These are phyloP conservation scores for Triticum timopheevii DNA, from an alignment of 176 grass and related monocot genomes.

Conservation along the genomic window DNA sequence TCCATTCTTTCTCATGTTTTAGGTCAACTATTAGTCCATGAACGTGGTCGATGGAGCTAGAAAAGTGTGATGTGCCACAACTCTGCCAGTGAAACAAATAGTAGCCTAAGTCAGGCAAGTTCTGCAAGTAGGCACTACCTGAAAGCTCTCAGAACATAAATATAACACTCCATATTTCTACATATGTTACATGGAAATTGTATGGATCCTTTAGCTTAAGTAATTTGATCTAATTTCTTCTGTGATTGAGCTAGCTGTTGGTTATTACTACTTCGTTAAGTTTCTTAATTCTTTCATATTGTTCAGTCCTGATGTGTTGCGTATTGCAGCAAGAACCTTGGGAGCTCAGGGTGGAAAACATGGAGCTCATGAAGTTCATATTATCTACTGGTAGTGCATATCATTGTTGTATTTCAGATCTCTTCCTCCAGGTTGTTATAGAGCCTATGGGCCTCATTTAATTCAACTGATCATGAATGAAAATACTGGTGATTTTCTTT, in stretches of 20 bases:
- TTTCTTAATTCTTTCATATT: background rate
- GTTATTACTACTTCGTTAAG: too few relatives aligned
- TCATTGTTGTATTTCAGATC: slow-evolving; percentile 60
- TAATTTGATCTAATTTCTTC: background rate
- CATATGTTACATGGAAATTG: background rate
- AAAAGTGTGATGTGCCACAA: background rate
- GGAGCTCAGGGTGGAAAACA: slow-evolving; percentile 31
- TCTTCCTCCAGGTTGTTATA: slow-evolving; percentile 39
- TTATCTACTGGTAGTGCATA: slow-evolving; percentile 66
- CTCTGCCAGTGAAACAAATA: background rate
- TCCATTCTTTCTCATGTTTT: slow-evolving; percentile 18
- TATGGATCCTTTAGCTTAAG: background rate
- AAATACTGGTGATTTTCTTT: slow-evolving; percentile 38
- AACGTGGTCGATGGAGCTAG: background rate
- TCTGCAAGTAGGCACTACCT: background rate
- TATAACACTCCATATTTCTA: background rate
- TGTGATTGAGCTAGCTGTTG: background rate
- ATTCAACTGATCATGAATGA: slow-evolving; percentile 53
- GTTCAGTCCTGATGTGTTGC: too few relatives aligned
- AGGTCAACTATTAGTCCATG: slow-evolving; percentile 54
- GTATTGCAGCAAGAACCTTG: too few relatives aligned
- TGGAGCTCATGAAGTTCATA: slow-evolving; percentile 66
- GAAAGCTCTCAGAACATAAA: background rate
- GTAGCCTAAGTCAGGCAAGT: background rate
- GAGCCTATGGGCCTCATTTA: slow-evolving; percentile 35